Percentiles rank a stretch among this genome's conserved stretches.
Conservation (phyloP, 2,329 filamentous ascomycete species). For the Zopfia rhizophila region DNA sequence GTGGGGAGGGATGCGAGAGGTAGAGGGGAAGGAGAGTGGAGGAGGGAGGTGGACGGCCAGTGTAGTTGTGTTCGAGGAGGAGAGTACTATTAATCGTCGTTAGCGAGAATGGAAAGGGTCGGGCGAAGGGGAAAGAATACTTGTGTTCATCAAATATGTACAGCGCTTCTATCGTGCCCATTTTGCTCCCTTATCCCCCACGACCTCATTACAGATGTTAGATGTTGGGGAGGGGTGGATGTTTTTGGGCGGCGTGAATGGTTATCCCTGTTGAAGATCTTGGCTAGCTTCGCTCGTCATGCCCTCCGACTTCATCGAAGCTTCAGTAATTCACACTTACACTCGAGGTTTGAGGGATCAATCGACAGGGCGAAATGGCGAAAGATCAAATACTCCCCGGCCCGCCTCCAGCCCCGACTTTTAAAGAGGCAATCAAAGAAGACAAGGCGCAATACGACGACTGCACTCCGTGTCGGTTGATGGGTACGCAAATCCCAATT, state of each 20-base stretch:
- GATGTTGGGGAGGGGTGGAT: conserved; percentile 27
- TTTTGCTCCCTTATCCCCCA: conserved; percentile 41
- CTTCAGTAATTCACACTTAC: conserved; percentile 1
- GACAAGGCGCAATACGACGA: conserved; percentile 62
- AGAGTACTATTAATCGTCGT: conserved; percentile 69
- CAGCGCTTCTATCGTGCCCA: conserved; percentile 88
- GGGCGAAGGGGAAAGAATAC: conserved; percentile 62
- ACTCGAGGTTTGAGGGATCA: not conserved
- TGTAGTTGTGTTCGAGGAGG: conserved; percentile 89
- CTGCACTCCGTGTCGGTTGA: conserved; percentile 75
- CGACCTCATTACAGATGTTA: conserved; percentile 15
- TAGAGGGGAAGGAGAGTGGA: conserved; percentile 84
- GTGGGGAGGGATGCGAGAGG: conserved; percentile 80
- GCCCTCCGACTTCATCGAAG: conserved; percentile 13
- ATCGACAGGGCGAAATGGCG: not conserved
- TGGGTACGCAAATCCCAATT: conserved; percentile 64
- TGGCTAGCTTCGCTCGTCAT: conserved; percentile 18
- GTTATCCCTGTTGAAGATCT: conserved; percentile 27
- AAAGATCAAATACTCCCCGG: not conserved
- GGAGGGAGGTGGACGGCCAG: conserved; percentile 80
- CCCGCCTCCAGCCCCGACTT: conserved; percentile 29
- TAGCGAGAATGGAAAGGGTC: conserved; percentile 10
- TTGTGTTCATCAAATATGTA: conserved; percentile 98
- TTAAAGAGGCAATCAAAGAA: conserved; percentile 43
- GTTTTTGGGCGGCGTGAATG: conserved; percentile 35